phyloP scores from a whole-genome alignment of 805 yeast species.

The Candida fluviatilis region DNA sequence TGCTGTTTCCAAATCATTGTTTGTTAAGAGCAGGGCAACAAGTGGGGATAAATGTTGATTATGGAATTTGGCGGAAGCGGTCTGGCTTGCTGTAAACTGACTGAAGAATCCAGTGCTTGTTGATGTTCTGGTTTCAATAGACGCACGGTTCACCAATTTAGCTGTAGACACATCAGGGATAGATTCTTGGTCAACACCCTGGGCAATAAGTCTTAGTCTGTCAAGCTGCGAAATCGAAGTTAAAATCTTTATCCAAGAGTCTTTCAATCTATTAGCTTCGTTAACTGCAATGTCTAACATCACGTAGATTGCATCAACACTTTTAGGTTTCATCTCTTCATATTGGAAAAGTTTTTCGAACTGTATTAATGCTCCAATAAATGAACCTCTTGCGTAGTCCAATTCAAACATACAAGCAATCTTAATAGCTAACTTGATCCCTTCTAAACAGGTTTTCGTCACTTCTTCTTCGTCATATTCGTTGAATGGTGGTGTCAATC shows the following conservation, averaged over 20 bases:
- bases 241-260: slow-evolving; percentile 81
- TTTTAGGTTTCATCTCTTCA: slow-evolving; percentile 73
- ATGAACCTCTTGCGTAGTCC: slow-evolving; percentile 82
- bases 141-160: slow-evolving; percentile 52
- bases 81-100: slow-evolving; percentile 54
- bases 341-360: slow-evolving; percentile 77
- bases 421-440: slow-evolving; percentile 75
- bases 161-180: slow-evolving; percentile 86
- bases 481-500: slow-evolving; percentile 88
- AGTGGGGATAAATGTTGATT: slow-evolving; percentile 62
- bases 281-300: slow-evolving; percentile 71
- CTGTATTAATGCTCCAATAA: slow-evolving; percentile 84
- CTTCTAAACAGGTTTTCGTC: slow-evolving; percentile 71
- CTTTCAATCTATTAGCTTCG: slow-evolving; percentile 68
- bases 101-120: slow-evolving; percentile 47
- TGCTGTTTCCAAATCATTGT: slow-evolving; percentile 70
- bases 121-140: slow-evolving; percentile 49
- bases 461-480: slow-evolving; percentile 77
- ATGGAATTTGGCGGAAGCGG: slow-evolving; percentile 65
- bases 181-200: slow-evolving; percentile 78
- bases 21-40: slow-evolving; percentile 53
- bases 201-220: slow-evolving; percentile 79
- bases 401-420: slow-evolving; percentile 81
- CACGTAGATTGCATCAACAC: slow-evolving; percentile 73
- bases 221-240: slow-evolving; percentile 87